Percentiles rank a stretch among this genome's conserved stretches.
phyloP scores from a whole-genome alignment of 148 eudicot genomes.

The Rhododendron simsii region DNA sequence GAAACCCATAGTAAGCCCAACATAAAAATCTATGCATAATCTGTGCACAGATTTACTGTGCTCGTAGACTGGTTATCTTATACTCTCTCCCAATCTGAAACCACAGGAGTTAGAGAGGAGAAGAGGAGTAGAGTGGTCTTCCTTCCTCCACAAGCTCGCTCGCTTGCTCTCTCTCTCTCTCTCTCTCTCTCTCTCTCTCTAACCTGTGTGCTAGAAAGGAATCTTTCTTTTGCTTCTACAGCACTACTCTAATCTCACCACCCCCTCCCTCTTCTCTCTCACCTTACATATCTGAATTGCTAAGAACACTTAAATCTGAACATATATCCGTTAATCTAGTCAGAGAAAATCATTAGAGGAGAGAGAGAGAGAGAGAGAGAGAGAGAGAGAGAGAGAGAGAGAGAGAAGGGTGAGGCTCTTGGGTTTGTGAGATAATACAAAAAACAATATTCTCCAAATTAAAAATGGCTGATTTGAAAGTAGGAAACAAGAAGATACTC shows the following conservation, averaged over 20 bases:
- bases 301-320: not conserved
- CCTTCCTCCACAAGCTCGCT: constrained; percentile 1
- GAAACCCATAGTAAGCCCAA: too few species aligned
- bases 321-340: not conserved
- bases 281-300: not conserved
- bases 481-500: constrained; percentile 19
- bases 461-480: constrained; percentile 27
- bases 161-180: too few species aligned
- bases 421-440: not conserved
- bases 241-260: not conserved
- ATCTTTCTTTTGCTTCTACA: constrained; percentile 4
- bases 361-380: not conserved
- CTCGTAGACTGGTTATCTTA: too few species aligned
- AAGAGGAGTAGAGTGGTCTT: not conserved
- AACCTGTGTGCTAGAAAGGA: not conserved
- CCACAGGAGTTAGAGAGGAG: not conserved
- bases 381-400: too few species aligned
- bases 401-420: not conserved
- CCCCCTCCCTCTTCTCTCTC: not conserved
- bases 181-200: constrained; percentile 5
- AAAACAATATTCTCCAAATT: not conserved
- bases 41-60: too few species aligned
- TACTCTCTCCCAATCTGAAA: not conserved
- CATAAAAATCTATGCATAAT: too few species aligned
- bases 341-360: not conserved